A percentile compares a stretch with the other conserved stretches of the same genome.
phyloP scores from a whole-genome alignment of 2,329 filamentous ascomycete genomes.

The Emmonsiellopsis sp. region DNA sequence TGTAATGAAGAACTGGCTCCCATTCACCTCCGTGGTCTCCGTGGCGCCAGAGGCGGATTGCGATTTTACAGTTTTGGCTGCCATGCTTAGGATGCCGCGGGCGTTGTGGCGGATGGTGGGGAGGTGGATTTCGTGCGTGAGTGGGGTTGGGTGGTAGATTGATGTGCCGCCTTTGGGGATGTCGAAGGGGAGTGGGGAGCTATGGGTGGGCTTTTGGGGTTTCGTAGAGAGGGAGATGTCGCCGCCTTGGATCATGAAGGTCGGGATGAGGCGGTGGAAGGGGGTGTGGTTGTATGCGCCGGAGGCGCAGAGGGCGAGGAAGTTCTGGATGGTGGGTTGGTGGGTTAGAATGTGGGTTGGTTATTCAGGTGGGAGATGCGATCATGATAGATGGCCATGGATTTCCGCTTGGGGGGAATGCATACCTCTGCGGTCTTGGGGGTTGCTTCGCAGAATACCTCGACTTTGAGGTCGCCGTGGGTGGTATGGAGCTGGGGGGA shows the following conservation, averaged over 20 bases:
- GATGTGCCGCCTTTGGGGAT: constrained; percentile 50
- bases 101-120: constrained; percentile 49
- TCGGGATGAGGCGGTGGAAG: constrained; percentile 55
- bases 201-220: constrained; percentile 28
- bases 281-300: constrained; percentile 52
- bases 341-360: neutral
- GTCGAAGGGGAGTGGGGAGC: constrained; percentile 33
- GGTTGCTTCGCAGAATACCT: constrained; percentile 90
- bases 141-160: constrained; percentile 41
- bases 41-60: constrained; percentile 32
- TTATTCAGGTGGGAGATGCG: neutral
- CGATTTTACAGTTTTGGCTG: constrained; percentile 42
- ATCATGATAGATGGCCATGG: no score
- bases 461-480: constrained; percentile 83
- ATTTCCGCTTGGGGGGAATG: constrained; percentile 4
- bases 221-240: constrained; percentile 37
- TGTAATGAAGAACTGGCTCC: constrained; percentile 57
- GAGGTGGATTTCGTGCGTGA: constrained; percentile 55
- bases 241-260: constrained; percentile 57
- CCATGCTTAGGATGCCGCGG: constrained; percentile 51
- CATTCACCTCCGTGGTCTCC: constrained; percentile 33
- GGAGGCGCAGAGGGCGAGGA: constrained; percentile 56
- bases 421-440: constrained; percentile 80
- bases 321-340: constrained; percentile 50
- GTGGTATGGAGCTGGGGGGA: constrained; percentile 63